Base-by-base conservation (phyloP, 495 filamentous ascomycete genomes). In the Oleoguttula mirabilis region DNA sequence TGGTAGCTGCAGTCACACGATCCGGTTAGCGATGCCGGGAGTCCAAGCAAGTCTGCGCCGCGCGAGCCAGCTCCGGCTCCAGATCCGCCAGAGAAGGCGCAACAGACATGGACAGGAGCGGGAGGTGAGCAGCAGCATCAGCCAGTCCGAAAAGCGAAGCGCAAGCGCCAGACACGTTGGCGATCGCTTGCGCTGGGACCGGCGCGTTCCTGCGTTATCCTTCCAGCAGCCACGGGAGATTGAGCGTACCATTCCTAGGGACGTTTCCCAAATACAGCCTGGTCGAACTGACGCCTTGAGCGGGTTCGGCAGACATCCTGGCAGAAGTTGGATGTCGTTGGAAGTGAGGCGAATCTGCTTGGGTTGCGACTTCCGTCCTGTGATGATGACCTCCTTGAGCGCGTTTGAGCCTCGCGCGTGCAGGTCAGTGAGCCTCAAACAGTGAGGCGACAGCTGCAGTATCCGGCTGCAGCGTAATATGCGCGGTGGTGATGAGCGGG, bases 211-310 rank as follows among this genome's bases (percentile, higher is more conserved):
- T n/a, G n/a, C n/a, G n/a, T 20, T 32, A 39, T 52, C 51, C 42
- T 25, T 14, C 32, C 32, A 10, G 10, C 11, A 19, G 41, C 21
- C 20, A 14, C 7, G 20, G 32, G 27, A 52, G 56, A 60, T 56
- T 31, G 51, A 67, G 67, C 87, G 70, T 80, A 95, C 88, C 90
- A 64, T 82, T 83, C 65, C 87, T 85, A 60, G 92, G 90, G 60
- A 98, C 79, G 65, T 98, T 98, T 60, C 90, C 90, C 62, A 96
- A 72, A 72, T 95, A 95, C 36, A 95, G 82, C 66, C 90, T 76
- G 56, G 90, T 95, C 39, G 80, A 77, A 39, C 85, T 93, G 36
- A 94, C 88, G 66, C 92, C 77, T 4, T 19, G 12, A 17, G 7
- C 21, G 11, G 8, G 36, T 11, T 10, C 17, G 21, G 10, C 17